Conservation (phyloP, 176 grass and related monocot species). For the Phyllostachys edulis region DNA sequence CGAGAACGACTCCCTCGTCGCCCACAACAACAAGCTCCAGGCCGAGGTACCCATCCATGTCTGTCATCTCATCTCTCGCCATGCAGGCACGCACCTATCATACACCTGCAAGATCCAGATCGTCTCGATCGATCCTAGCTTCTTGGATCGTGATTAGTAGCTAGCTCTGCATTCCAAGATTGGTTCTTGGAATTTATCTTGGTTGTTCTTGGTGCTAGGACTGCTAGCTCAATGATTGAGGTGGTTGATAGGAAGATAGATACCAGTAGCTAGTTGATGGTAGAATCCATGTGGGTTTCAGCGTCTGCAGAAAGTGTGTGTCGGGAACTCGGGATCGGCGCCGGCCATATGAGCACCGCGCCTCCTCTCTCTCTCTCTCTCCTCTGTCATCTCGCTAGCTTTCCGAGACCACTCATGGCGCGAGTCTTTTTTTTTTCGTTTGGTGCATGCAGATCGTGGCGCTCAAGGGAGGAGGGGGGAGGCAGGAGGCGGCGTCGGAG, state of each 20-base stretch:
- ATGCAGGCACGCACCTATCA: background rate
- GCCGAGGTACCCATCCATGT: conserved; percentile 32
- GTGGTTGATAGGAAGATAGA: background rate
- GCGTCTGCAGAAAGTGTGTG: conserved; percentile 41
- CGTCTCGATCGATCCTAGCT: background rate
- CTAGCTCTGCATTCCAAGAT: background rate
- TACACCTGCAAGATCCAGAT: background rate
- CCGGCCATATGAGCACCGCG: conserved; percentile 42
- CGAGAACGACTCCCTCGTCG: conserved; percentile 49
- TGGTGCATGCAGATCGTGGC: conserved; percentile 47
- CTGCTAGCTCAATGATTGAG: conserved; percentile 11
- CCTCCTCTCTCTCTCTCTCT: background rate
- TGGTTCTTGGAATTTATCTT: background rate
- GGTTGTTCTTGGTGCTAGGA: background rate
- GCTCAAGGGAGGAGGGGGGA: conserved; percentile 56
- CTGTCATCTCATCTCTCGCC: background rate
- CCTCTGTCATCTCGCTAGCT: background rate
- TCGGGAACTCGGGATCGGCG: conserved; percentile 54
- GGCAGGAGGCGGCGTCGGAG: conserved; percentile 64
- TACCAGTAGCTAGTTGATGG: background rate
- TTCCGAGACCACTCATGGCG: conserved; percentile 14
- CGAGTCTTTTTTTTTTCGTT: background rate
- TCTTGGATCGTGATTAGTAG: background rate
- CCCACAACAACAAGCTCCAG: conserved; percentile 50
- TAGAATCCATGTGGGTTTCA: conserved; percentile 54